Evolutionary conservation across 2,329 filamentous ascomycete genomes (phyloP).

Genomic region (Fusarium liriodendri): DNA sequence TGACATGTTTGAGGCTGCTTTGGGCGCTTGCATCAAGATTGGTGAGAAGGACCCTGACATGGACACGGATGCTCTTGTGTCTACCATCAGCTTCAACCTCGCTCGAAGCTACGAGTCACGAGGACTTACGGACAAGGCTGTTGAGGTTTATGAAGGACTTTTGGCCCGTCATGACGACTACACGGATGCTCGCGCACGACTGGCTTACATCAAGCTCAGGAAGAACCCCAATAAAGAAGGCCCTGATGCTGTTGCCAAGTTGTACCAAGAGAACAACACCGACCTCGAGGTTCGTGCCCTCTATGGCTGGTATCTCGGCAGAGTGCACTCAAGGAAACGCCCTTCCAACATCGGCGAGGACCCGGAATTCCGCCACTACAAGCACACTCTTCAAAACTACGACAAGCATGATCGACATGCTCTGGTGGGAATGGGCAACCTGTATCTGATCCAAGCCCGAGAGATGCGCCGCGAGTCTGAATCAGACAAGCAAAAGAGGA

Average conservation of each 20-base stretch:
- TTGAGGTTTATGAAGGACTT: slow-evolving; percentile 88
- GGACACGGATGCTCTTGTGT: slow-evolving; percentile 92
- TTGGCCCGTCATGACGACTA: slow-evolving; percentile 90
- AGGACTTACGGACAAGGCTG: slow-evolving; percentile 82
- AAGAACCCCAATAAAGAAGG: slow-evolving; percentile 87
- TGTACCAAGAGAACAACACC: slow-evolving; percentile 84
- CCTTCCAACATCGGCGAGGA: slow-evolving; percentile 87
- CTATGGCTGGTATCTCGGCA: slow-evolving; percentile 95
- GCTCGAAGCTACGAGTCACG: slow-evolving; percentile 92
- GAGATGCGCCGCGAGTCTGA: slow-evolving; percentile 96
- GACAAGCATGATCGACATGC: slow-evolving; percentile 99
- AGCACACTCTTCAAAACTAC: slow-evolving; percentile 91
- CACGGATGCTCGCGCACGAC: slow-evolving; percentile 86
- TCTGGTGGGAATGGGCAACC: slow-evolving; percentile 95
- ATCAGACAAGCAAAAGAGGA: slow-evolving; percentile 89
- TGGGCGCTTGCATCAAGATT: slow-evolving; percentile 87
- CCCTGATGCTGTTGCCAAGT: slow-evolving; percentile 83
- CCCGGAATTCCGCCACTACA: slow-evolving; percentile 92
- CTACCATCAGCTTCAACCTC: slow-evolving; percentile 96
- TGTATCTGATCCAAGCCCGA: slow-evolving; percentile 86
- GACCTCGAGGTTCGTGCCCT: slow-evolving; percentile 93
- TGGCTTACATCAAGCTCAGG: slow-evolving; percentile 90
- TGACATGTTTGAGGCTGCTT: slow-evolving; percentile 90
- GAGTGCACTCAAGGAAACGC: slow-evolving; percentile 81
- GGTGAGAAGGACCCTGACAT: slow-evolving; percentile 78